Evolutionary conservation across 2,329 filamentous ascomycete genomes (phyloP).

Genomic region (Aspergillus sp.): DNA sequence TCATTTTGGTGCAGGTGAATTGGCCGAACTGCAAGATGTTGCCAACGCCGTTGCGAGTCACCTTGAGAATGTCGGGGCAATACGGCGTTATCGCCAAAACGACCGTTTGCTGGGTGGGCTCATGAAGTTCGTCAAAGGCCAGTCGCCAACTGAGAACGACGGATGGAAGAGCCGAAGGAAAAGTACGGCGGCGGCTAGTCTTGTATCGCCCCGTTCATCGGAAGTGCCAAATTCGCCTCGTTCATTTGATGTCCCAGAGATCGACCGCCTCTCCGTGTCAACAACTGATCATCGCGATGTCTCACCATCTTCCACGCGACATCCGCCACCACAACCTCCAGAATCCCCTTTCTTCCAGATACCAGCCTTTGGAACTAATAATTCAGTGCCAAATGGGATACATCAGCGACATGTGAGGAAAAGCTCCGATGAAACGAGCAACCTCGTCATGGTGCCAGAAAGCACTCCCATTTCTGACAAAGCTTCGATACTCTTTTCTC

Average conservation of each 20-base stretch:
- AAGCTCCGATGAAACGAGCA: constrained; percentile 13
- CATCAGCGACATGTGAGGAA: constrained; percentile 15
- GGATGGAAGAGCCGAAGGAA: neutral
- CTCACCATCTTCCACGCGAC: neutral
- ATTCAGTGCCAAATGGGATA: neutral
- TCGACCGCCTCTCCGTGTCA: constrained; percentile 6
- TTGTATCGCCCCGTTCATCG: neutral
- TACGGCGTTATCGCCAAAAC: constrained; percentile 54
- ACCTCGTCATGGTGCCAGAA: constrained; percentile 17
- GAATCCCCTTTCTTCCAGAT: constrained; percentile 9
- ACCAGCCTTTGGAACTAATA: neutral
- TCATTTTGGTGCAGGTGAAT: constrained; percentile 37
- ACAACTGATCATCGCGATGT: neutral
- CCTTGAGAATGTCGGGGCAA: constrained; percentile 56
- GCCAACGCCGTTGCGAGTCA: constrained; percentile 55
- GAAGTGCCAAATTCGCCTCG: constrained; percentile 2
- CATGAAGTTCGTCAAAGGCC: constrained; percentile 50
- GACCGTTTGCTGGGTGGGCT: constrained; percentile 58
- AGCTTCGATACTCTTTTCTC: constrained; percentile 38
- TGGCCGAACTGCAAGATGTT: constrained; percentile 14
- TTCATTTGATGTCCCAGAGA: constrained; percentile 4
- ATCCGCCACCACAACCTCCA: neutral
- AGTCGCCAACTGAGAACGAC: neutral
- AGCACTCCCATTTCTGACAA: constrained; percentile 10
- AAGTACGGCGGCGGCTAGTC: neutral